These are phyloP conservation scores for Tulasnella sp. DNA, from an alignment of 768 basidiomycete genomes.

Conservation along the genomic window DNA sequence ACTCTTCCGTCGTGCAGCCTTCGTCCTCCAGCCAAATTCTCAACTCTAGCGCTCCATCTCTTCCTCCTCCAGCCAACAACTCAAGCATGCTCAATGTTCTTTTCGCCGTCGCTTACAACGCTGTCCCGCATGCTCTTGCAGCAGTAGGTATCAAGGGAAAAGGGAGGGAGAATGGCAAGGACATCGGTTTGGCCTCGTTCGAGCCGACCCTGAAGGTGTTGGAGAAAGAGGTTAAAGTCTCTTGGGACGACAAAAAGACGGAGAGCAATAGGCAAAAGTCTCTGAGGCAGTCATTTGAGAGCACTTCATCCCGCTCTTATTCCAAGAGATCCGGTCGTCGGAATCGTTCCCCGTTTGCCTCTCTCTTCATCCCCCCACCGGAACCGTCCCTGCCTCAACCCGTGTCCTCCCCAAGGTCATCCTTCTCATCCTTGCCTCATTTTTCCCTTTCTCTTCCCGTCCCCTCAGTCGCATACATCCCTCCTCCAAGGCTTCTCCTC, in stretches of 20 bases:
- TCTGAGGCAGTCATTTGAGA: neutral
- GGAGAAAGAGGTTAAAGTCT: no score
- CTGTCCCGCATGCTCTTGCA: conserved; percentile 16
- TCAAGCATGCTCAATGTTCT: conserved; percentile 19
- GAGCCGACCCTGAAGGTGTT: no score
- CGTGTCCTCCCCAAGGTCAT: conserved; percentile 44
- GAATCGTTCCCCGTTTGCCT: conserved; percentile 15
- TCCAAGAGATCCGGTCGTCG: neutral
- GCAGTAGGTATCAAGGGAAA: conserved; percentile 8
- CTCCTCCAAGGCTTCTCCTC: conserved; percentile 7
- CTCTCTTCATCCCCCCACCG: conserved; percentile 16
- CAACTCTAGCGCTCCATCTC: conserved; percentile 8
- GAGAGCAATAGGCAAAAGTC: neutral
- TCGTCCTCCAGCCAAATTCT: no score
- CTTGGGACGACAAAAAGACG: no score
- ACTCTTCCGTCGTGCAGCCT: neutral
- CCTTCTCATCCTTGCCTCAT: conserved; percentile 47
- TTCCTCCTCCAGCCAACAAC: conserved; percentile 18
- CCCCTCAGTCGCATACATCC: neutral
- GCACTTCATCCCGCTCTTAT: neutral
- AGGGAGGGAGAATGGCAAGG: neutral
- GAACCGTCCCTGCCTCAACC: conserved; percentile 32
- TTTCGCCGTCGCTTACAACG: no score
- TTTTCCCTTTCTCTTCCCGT: conserved; percentile 29
- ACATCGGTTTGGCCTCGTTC: neutral